Evolutionary conservation across 2,329 filamentous ascomycete genomes (phyloP).

Genomic region (Aureobasidium sp.): DNA sequence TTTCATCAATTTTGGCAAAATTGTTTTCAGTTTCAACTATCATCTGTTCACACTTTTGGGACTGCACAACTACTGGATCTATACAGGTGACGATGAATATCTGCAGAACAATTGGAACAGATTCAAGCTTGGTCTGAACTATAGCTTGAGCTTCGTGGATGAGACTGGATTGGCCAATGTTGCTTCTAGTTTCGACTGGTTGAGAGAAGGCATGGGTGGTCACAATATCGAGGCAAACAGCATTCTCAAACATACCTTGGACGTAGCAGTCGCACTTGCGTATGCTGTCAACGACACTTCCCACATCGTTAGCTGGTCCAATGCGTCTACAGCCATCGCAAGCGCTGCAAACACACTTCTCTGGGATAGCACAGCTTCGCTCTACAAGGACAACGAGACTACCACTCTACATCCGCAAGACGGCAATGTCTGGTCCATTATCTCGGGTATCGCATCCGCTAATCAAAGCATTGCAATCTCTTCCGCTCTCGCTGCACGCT

Average conservation of each 20-base stretch:
- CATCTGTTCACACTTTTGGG: slow-evolving; percentile 43
- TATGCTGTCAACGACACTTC: slow-evolving; percentile 36
- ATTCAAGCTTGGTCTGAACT: slow-evolving; percentile 36
- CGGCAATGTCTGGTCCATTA: slow-evolving; percentile 35
- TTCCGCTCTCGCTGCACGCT: slow-evolving; percentile 25
- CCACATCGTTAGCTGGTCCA: slow-evolving; percentile 33
- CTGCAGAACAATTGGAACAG: slow-evolving; percentile 34
- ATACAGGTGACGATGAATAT: slow-evolving; percentile 31
- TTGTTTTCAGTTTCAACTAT: slow-evolving; percentile 47
- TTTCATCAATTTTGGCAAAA: slow-evolving; percentile 14
- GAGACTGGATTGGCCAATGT: slow-evolving; percentile 37
- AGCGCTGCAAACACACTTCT: slow-evolving; percentile 37
- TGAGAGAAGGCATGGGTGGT: slow-evolving; percentile 42
- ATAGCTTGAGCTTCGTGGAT: slow-evolving; percentile 33
- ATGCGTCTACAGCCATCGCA: slow-evolving; percentile 33
- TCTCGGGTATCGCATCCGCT: slow-evolving; percentile 27
- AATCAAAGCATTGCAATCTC: slow-evolving; percentile 26
- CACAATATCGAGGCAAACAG: slow-evolving; percentile 40
- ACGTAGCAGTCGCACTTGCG: slow-evolving; percentile 44
- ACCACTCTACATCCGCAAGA: slow-evolving; percentile 42
- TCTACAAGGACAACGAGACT: slow-evolving; percentile 47
- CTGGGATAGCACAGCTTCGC: slow-evolving; percentile 40
- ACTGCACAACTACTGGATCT: slow-evolving; percentile 34
- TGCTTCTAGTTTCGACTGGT: slow-evolving; percentile 37
- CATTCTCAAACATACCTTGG: slow-evolving; percentile 43